Evolutionary conservation across 2,329 filamentous ascomycete species (phyloP).

Genomic region (Penicillium sp.): DNA sequence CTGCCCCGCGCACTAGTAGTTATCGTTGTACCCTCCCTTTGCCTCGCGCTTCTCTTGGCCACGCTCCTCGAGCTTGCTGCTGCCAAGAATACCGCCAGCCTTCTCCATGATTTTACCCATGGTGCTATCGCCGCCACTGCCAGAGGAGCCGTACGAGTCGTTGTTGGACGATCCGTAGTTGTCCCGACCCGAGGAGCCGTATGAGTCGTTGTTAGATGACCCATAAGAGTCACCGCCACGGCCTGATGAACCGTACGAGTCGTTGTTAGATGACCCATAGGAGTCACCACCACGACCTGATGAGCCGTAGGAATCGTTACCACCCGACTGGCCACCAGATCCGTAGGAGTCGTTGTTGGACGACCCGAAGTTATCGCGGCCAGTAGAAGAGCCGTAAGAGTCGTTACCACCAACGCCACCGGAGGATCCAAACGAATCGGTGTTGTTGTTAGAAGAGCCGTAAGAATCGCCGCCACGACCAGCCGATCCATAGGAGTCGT

Average conservation of each 20-base stretch:
- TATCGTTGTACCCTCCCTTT: background rate
- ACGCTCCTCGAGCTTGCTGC: conserved; percentile 3
- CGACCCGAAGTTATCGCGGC: background rate
- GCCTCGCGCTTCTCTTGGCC: conserved; percentile 1
- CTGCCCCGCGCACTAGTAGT: background rate
- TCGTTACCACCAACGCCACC: background rate
- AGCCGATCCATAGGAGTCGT: background rate
- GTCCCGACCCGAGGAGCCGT: too few relatives aligned
- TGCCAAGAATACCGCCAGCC: conserved; percentile 3
- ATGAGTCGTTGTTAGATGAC: too few relatives aligned
- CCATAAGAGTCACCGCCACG: background rate
- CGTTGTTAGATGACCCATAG: background rate
- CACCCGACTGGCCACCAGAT: background rate
- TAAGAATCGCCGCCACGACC: background rate
- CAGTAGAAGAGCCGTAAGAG: too few relatives aligned
- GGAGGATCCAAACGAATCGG: background rate
- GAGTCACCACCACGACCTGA: background rate
- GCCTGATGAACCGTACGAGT: conserved; percentile 1
- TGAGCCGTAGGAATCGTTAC: background rate
- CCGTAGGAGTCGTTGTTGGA: conserved; percentile 1
- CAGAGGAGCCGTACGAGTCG: background rate
- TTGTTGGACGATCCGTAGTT: background rate
- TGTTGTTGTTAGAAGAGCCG: too few relatives aligned
- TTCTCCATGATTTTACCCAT: conserved; percentile 5
- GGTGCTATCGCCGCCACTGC: conserved; percentile 3